Base-by-base conservation (phyloP, 768 basidiomycete species). In the Trametes villosa region DNA sequence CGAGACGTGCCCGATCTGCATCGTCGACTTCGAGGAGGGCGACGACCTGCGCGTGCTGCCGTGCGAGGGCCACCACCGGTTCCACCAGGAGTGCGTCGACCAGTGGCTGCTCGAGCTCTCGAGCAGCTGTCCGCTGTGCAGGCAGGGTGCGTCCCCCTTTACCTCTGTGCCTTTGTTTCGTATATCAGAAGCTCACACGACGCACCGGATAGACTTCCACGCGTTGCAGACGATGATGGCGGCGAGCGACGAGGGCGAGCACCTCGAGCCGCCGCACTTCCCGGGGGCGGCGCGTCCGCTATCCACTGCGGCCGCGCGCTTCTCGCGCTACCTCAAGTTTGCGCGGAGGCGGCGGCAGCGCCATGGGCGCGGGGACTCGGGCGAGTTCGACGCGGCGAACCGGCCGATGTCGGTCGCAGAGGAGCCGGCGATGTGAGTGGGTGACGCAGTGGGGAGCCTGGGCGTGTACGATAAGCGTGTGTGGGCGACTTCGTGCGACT, bases 1-100 rank as follows among this genome's bases (percentile, higher is more conserved):
- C 38, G 91, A 94, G 73, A 93, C 89, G 13, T 98, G 96, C 76
- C 95, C 96, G 5, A 98, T 98, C 62, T 98, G 96, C 73, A 89
- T 98, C 60, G 81, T 92, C 45, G 94, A 96, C 67, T 98, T 98
- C 68, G 91, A 95, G 72, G 89, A 92, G 62, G 96, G 94, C 1
- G 96, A 98, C 68, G 92, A 96, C 71, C 75, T 97, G 15, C 87
- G 96, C 24, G 82, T 96, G 40, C 75, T 98, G 48, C 96, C 95
- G 1, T 98, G 96, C 74, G 92, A 95, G 70, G 91, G 90, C 46
- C 87, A 91, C 64, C 96, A 98, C 71, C 81, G 84, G 59, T 98
- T 96, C 78, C 96, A 98, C 69, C 87, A 90, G 68, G 76, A 78
- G 38, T 97, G 95, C 70, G 94, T 96, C 57, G 95, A 96, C 74